Base-by-base conservation (phyloP, 495 filamentous ascomycete genomes). In the Hypoxylon cercidicola region DNA sequence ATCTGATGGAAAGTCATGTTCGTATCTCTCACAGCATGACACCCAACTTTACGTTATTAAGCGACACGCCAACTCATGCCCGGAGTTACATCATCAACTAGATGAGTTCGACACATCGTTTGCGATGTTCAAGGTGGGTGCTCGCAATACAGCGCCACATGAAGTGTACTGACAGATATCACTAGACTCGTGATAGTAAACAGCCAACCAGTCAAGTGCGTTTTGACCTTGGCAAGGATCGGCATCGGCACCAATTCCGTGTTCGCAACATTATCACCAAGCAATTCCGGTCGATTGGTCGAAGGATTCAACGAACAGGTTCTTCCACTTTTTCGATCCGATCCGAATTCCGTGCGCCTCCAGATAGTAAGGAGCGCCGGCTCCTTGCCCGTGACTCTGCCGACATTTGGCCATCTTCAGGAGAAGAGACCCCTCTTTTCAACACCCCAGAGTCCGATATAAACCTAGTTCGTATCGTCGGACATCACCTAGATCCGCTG, bases 251-350 rank as follows among this genome's bases (percentile, higher is more conserved):
- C 60, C 62, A 59, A 49, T 51, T 64, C 23, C 58, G 35, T 44
- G 21, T 72, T 13, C 64, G 62, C 8, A 64, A 72, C 13, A 70
- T 69, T 15, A 66, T 75, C 11, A 74, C 72, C 28, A 78, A 49
- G 45, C 74, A 65, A 37, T 71, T 77, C 40, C 70, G 58, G 25
- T 77, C 69, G 12, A 69, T 73, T 21, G 47, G 62, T 11, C 35
- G 45, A 40, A 71, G 44, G 16, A 40, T 72, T 58, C 60, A 54
- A 23, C 55, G 46, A 16, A 62, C 68, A 39, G 61, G 59, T 9
- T 69, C 71, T 23, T 69, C 71, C 34, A 64, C 53, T 19, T 69
- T 62, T 45, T 72, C 69, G 0, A 44, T 66, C 8, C 47, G 62
- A 43, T 70, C 71, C 8, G 71, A 69, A 6, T 65, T 67, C 52